These are phyloP conservation scores for Dactylellina sp. DNA, from an alignment of 2,329 filamentous ascomycete genomes.

Conservation along the genomic window DNA sequence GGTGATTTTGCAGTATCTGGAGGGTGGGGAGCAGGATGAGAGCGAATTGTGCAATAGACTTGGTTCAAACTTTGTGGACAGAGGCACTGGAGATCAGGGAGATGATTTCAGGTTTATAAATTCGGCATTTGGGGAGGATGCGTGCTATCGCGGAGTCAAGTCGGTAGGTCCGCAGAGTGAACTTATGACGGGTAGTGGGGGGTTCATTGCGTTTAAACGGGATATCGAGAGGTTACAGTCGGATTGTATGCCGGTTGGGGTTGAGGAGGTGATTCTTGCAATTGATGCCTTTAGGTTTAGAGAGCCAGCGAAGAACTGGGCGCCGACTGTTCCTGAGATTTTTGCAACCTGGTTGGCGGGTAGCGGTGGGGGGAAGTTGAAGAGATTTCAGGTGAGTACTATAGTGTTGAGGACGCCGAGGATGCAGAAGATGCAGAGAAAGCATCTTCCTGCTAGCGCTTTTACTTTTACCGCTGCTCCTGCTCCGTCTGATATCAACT, in stretches of 20 bases:
- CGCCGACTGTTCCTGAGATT: neutral
- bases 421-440: neutral
- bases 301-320: neutral
- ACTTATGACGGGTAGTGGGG: no score
- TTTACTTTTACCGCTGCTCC: no score
- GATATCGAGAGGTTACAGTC: neutral
- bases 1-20: neutral
- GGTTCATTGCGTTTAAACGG: neutral
- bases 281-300: neutral
- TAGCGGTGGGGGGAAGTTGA: constrained; percentile 11
- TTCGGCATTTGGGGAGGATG: neutral
- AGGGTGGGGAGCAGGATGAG: neutral
- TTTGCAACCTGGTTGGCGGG: neutral
- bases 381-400: neutral
- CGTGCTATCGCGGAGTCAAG: neutral
- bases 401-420: neutral
- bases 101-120: neutral
- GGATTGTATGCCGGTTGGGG: neutral
- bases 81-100: neutral
- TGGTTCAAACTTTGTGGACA: neutral
- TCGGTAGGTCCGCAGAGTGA: no score
- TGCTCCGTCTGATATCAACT: no score
- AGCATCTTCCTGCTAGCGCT: neutral
- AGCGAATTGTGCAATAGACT: constrained; percentile 1
- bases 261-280: constrained; percentile 4